These are phyloP conservation scores for Ceratobasidium sp. DNA, from an alignment of 1,284 basidiomycete species.

Conservation along the genomic window DNA sequence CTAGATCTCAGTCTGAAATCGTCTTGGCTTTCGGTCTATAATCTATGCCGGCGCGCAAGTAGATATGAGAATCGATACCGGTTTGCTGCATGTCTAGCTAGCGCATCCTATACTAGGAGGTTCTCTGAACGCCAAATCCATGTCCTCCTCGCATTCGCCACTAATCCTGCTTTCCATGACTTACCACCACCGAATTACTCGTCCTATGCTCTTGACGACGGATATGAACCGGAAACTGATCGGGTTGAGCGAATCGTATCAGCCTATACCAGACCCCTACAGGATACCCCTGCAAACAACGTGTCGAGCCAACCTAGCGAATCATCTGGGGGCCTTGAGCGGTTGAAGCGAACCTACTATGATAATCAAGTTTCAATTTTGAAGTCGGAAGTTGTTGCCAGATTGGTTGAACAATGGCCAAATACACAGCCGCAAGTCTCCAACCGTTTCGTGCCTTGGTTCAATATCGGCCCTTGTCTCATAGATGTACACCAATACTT, in stretches of 20 bases:
- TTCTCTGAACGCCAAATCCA: conserved; percentile 27
- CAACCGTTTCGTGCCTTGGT: background rate
- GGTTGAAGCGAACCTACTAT: background rate
- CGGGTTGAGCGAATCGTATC: background rate
- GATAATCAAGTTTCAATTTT: background rate
- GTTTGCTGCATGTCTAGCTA: conserved; percentile 4
- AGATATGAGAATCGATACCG: background rate
- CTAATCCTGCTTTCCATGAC: background rate
- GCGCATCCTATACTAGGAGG: background rate
- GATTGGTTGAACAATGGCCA: conserved; percentile 19
- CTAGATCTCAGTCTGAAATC: background rate
- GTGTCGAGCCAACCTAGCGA: background rate
- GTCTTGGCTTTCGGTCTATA: conserved; percentile 25
- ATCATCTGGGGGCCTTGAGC: background rate
- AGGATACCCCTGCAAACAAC: background rate
- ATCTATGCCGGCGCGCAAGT: background rate
- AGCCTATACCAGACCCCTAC: background rate
- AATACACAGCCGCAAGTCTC: background rate
- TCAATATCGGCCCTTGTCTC: background rate
- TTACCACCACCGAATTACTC: background rate
- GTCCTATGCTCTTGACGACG: conserved; percentile 12
- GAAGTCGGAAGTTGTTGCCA: background rate
- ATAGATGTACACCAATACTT: background rate
- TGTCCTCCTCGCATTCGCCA: conserved; percentile 19
- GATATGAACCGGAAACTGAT: background rate